A percentile compares a stretch with the other conserved stretches of the same genome.
Evolutionary conservation across 2,329 filamentous ascomycete species (phyloP).

Genomic region (Aspergillus luchuensis): DNA sequence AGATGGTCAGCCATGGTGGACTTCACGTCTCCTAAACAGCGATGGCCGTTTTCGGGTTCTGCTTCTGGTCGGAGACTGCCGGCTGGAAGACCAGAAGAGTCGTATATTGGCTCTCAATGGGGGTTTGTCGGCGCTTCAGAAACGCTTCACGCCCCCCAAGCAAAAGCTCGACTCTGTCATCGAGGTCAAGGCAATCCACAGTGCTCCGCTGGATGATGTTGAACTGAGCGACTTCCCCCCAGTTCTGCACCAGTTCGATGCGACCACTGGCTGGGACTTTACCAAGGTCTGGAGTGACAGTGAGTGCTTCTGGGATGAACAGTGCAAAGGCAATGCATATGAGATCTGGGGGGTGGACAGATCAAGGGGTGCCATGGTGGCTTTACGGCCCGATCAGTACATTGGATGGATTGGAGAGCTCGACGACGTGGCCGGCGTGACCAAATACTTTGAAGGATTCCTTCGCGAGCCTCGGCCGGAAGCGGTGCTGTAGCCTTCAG

Average conservation of each 20-base stretch:
- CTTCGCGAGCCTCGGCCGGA: slow-evolving; percentile 7
- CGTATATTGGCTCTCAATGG: slow-evolving; percentile 53
- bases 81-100: slow-evolving; percentile 44
- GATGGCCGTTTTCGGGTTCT: slow-evolving; percentile 41
- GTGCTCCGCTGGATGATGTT: slow-evolving; percentile 51
- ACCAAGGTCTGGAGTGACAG: slow-evolving; percentile 60
- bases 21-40: slow-evolving; percentile 30
- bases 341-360: slow-evolving; percentile 30
- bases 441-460: slow-evolving; percentile 26
- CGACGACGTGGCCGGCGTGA: slow-evolving; percentile 26
- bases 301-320: slow-evolving; percentile 23
- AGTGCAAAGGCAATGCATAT: slow-evolving; percentile 31
- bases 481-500: background rate
- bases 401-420: slow-evolving; percentile 33
- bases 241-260: slow-evolving; percentile 52
- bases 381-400: slow-evolving; percentile 32
- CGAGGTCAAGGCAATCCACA: slow-evolving; percentile 64
- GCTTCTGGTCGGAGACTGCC: slow-evolving; percentile 64
- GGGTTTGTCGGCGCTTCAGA: slow-evolving; percentile 41
- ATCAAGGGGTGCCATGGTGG: slow-evolving; percentile 24
- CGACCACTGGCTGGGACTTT: slow-evolving; percentile 57
- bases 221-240: slow-evolving; percentile 56
- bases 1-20: slow-evolving; percentile 18
- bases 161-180: slow-evolving; percentile 53
- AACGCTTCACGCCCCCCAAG: slow-evolving; percentile 40